These are phyloP conservation scores for Tolypocladium tundrense DNA, from an alignment of 2,329 filamentous ascomycete species.

Conservation along the genomic window DNA sequence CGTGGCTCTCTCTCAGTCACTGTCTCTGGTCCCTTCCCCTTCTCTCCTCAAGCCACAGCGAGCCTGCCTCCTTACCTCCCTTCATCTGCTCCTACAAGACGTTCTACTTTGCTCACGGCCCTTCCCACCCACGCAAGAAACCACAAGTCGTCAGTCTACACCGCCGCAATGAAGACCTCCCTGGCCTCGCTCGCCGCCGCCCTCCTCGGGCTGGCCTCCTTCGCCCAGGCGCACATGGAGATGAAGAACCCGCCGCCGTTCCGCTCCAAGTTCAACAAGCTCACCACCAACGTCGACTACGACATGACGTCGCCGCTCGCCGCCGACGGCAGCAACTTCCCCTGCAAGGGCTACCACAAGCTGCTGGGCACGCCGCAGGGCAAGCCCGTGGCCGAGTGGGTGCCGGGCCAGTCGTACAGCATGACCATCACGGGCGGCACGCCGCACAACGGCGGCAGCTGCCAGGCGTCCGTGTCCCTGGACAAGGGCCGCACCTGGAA, in stretches of 20 bases:
- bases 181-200: constrained; percentile 24
- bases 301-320: constrained; percentile 59
- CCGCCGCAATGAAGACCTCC: constrained; percentile 29
- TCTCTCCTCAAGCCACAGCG: neutral
- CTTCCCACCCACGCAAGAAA: neutral
- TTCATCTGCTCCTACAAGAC: neutral
- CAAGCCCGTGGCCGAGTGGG: constrained; percentile 48
- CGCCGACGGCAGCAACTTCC: constrained; percentile 53
- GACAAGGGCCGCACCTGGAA: constrained; percentile 61
- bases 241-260: constrained; percentile 43
- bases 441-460: constrained; percentile 60
- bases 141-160: neutral
- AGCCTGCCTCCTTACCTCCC: neutral
- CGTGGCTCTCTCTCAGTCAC: neutral
- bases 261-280: constrained; percentile 41
- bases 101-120: neutral
- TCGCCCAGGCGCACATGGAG: constrained; percentile 45
- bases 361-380: constrained; percentile 39
- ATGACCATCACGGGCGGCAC: constrained; percentile 55
- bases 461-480: constrained; percentile 66
- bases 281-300: constrained; percentile 50
- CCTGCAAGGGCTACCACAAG: constrained; percentile 59
- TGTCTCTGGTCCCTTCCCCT: neutral
- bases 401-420: constrained; percentile 50
- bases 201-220: constrained; percentile 30